Evolutionary conservation across 768 basidiomycete species (phyloP).

Genomic region (Sarcodon aspratus): DNA sequence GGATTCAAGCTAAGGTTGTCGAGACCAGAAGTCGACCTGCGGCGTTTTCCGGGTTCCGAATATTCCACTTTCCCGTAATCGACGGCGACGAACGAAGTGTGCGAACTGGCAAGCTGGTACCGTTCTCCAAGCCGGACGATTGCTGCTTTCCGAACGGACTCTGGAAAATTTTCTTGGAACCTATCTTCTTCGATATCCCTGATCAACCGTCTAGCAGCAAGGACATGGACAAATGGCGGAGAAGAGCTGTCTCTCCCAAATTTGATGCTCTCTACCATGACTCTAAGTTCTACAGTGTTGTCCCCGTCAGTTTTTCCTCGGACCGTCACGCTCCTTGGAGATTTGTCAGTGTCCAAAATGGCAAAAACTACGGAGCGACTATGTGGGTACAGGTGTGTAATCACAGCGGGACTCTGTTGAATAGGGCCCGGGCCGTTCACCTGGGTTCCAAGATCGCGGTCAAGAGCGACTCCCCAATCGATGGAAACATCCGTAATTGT

Average conservation of each 20-base stretch:
- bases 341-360: constrained; percentile 11
- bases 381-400: constrained; percentile 22
- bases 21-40: not conserved
- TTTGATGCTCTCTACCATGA: constrained; percentile 13
- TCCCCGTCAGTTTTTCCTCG: constrained; percentile 15
- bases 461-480: constrained; percentile 30
- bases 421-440: constrained; percentile 9
- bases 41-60: constrained; percentile 6
- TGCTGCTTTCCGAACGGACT: constrained; percentile 26
- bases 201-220: constrained; percentile 45
- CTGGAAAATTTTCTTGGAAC: constrained; percentile 14
- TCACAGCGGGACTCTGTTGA: constrained; percentile 20
- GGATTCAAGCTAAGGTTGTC: not conserved
- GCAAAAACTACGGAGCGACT: constrained; percentile 23
- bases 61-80: constrained; percentile 17
- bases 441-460: constrained; percentile 2
- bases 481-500: constrained; percentile 32
- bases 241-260: not conserved
- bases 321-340: constrained; percentile 18
- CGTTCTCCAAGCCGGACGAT: constrained; percentile 37
- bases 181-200: constrained; percentile 30
- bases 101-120: constrained; percentile 39
- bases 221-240: constrained; percentile 34
- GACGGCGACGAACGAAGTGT: constrained; percentile 49
- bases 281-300: not conserved